These are phyloP conservation scores for Rehmannia glutinosa DNA, from an alignment of 257 asterid species.

Conservation along the genomic window DNA sequence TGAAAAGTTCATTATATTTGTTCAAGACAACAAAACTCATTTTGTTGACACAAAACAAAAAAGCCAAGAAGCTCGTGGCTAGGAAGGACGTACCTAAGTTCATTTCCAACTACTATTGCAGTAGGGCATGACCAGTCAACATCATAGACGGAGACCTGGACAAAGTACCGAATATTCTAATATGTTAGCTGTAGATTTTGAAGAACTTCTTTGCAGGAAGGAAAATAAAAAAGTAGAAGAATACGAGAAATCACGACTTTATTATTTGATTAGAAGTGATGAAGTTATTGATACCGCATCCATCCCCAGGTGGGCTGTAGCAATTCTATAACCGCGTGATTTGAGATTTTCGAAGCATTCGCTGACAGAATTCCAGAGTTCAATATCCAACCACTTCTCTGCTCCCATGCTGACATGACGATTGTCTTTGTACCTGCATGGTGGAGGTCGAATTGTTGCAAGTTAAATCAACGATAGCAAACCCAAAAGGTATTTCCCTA, in stretches of 20 bases:
- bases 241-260: not conserved
- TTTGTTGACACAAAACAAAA: not conserved
- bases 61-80: slow-evolving; percentile 2
- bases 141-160: slow-evolving; percentile 78
- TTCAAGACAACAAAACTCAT: not conserved
- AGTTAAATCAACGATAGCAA: not conserved
- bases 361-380: slow-evolving; percentile 72
- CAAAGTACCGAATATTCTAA: slow-evolving; percentile 11
- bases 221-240: not conserved
- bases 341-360: slow-evolving; percentile 74
- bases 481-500: not conserved
- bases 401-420: slow-evolving; percentile 99
- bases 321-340: slow-evolving; percentile 93
- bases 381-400: slow-evolving; percentile 97
- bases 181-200: not conserved
- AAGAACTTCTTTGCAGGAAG: slow-evolving; percentile 10
- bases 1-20: not conserved
- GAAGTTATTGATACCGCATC: slow-evolving; percentile 46
- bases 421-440: slow-evolving; percentile 72
- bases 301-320: slow-evolving; percentile 70
- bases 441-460: not conserved
- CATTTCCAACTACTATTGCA: slow-evolving; percentile 94
- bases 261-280: not conserved
- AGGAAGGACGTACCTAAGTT: slow-evolving; percentile 43
- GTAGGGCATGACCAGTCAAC: slow-evolving; percentile 95